phyloP scores from a whole-genome alignment of 129 eudicot genomes.

The Tagetes erecta region DNA sequence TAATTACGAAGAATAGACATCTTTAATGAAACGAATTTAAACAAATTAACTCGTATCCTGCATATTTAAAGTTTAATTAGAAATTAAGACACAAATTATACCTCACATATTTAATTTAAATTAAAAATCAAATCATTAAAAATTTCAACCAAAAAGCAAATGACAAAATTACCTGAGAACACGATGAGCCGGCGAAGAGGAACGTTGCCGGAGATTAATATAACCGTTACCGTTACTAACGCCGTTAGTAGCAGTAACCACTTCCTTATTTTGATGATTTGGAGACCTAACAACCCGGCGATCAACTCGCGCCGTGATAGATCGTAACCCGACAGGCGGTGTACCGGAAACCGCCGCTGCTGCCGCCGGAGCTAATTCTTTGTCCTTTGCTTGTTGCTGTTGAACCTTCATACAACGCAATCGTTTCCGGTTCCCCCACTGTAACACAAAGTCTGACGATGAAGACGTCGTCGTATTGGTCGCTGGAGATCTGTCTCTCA shows the following conservation, averaged over 20 bases:
- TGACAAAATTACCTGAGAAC: slow-evolving; percentile 46
- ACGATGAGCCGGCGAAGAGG: slow-evolving; percentile 56
- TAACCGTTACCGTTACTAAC: slow-evolving; percentile 38
- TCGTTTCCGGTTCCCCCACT: slow-evolving; percentile 83
- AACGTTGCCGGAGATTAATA: slow-evolving; percentile 63
- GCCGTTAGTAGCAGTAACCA: slow-evolving; percentile 1
- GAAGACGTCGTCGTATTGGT: slow-evolving; percentile 41
- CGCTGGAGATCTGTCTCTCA: slow-evolving; percentile 40
- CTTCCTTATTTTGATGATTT: slow-evolving; percentile 34
- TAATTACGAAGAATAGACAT: no score
- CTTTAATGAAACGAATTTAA: no score
- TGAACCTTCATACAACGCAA: slow-evolving; percentile 75
- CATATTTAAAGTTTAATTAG: no score
- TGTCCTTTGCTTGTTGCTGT: slow-evolving; percentile 37
- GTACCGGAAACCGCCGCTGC: slow-evolving; percentile 34
- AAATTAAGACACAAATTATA: no score
- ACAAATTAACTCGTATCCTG: no score
- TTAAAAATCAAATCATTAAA: no score
- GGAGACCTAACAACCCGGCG: slow-evolving; percentile 58
- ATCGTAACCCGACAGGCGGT: slow-evolving; percentile 36
- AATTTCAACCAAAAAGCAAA: background rate
- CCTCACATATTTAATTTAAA: no score
- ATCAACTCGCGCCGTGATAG: slow-evolving; percentile 54
- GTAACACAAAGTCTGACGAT: slow-evolving; percentile 60
- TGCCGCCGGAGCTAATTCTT: background rate